These are phyloP conservation scores for Paraconiothyrium sp. DNA, from an alignment of 2,329 filamentous ascomycete genomes.

Conservation along the genomic window DNA sequence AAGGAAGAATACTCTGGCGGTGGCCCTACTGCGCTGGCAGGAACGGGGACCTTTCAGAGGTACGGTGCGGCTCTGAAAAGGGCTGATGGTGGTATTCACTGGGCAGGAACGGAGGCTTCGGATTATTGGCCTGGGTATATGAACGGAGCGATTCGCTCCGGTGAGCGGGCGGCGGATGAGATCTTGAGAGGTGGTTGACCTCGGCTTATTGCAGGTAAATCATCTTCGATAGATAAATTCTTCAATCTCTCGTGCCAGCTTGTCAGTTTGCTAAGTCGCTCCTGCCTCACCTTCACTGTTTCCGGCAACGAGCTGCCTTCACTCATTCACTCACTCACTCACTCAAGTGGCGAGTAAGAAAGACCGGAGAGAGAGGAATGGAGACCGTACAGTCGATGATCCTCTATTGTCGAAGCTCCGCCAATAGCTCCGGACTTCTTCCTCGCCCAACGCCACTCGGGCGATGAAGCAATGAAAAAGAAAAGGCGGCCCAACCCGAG, in stretches of 20 bases:
- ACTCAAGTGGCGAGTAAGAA: no score
- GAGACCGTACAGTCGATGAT: no score
- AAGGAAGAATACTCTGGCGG: neutral
- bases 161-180: neutral
- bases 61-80: neutral
- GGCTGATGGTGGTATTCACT: neutral
- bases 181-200: neutral
- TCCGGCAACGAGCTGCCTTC: no score
- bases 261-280: no score
- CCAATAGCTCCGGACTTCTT: neutral
- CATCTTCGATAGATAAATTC: no score
- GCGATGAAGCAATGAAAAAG: slow-evolving; percentile 2
- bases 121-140: neutral
- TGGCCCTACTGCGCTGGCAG: neutral
- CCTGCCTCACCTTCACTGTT: no score
- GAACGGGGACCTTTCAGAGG: neutral
- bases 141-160: neutral
- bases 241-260: no score
- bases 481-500: neutral
- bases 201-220: no score
- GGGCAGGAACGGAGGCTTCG: neutral
- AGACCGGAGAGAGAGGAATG: no score
- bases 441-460: neutral
- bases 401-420: no score
- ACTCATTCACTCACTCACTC: no score